Base-by-base conservation (phyloP, 345 rosid genomes). In the Boechera divaricarpa region DNA sequence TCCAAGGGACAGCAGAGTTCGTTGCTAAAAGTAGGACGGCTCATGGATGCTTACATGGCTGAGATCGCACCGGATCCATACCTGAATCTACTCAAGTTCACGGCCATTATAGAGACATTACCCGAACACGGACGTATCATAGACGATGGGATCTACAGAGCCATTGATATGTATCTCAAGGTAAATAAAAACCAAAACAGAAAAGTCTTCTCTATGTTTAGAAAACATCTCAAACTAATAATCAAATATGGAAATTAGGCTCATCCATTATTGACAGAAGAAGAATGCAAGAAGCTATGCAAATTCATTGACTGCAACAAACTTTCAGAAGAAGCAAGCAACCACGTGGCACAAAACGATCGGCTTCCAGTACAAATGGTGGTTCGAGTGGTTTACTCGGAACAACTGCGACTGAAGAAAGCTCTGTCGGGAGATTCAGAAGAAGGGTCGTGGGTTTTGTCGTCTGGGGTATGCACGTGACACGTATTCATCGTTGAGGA, bases 11-110 rank as follows among this genome's bases (percentile, higher is more conserved):
- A 70, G 11, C 90, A 91, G 29, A 82, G 82, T 59, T 85, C 94
- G 26, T 82, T 90, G 82, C 59, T 94, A 70, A 94, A 90, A 82
- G 93, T 91, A 18, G 98, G 97, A 54, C 73, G 82, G 69, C 88
- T 91, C 69, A 80, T 90, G 12, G 98, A 94, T 82, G 88, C 91
- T 28, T 94, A 90, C 76, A 80, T 91, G 44, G 94, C 90, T 29
- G 97, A 94, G 84, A 91, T 91, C 41, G 97, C 94, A 16, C 87
- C 91, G 4, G 98, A 91, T 75, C 97, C 94, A 15, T 85, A 85
- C 77, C 62, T 94, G 76, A 85, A 87, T 80, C 70, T 88, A 81
- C 85, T 77, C 76, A 91, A 91, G 74, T 90, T 94, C 83, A 79
- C 78, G 11, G 87, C 91, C 56, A 69, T 88, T 85, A 83, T 90